Evolutionary conservation across 495 filamentous ascomycete species (phyloP).

Genomic region (Aspergillus panamensis): DNA sequence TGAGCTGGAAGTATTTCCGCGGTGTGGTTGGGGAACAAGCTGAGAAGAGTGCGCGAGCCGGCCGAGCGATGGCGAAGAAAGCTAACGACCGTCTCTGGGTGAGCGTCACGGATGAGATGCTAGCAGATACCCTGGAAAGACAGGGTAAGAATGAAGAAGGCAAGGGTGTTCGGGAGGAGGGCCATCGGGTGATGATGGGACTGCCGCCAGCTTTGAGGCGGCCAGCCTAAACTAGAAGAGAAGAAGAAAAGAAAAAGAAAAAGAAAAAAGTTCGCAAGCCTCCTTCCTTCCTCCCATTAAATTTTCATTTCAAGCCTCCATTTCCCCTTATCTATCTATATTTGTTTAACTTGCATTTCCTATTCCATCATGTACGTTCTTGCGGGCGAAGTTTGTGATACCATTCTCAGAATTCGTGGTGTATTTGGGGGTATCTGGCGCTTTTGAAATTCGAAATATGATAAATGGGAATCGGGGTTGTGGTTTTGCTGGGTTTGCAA

Average conservation of each 20-base stretch:
- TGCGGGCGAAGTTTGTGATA: constrained; percentile 27
- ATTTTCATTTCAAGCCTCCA: constrained; percentile 11
- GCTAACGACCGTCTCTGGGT: constrained; percentile 78
- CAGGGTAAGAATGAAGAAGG: constrained; percentile 68
- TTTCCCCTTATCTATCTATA: constrained; percentile 13
- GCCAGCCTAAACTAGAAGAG: constrained; percentile 11
- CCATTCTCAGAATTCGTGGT: constrained; percentile 23
- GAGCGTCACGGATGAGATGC: constrained; percentile 77
- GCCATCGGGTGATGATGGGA: constrained; percentile 40
- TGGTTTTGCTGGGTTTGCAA: neutral
- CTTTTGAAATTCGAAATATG: constrained; percentile 1
- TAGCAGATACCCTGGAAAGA: constrained; percentile 68
- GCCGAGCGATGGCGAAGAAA: constrained; percentile 67
- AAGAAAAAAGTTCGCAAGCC: constrained; percentile 12
- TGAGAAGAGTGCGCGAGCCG: constrained; percentile 79
- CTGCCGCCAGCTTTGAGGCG: constrained; percentile 44
- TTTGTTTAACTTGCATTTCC: neutral
- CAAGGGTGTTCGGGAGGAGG: constrained; percentile 39
- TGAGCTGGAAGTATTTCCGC: constrained; percentile 81
- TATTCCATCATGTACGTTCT: neutral
- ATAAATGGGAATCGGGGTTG: neutral
- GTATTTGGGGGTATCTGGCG: constrained; percentile 8
- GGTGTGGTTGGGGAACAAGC: constrained; percentile 86
- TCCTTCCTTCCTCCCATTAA: constrained; percentile 6
- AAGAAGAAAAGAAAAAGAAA: too few species aligned